These are phyloP conservation scores for Dendrostoma leiphaemia DNA, from an alignment of 2,329 filamentous ascomycete species.

Conservation along the genomic window DNA sequence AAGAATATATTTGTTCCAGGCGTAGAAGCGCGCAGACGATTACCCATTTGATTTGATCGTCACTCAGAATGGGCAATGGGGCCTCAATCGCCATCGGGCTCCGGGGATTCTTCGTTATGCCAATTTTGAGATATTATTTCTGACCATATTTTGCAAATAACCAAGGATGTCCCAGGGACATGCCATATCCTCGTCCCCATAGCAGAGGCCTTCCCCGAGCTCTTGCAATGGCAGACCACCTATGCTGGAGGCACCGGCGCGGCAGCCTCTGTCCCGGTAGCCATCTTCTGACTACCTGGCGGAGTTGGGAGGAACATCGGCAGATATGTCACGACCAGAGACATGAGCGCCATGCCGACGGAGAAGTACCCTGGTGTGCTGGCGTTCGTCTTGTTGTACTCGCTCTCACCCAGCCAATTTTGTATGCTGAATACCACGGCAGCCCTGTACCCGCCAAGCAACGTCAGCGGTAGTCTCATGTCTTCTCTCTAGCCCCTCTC, in stretches of 20 bases:
- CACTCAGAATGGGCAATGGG: no score
- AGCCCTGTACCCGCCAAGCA: slow-evolving; percentile 46
- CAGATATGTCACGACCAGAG: slow-evolving; percentile 34
- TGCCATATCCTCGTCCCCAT: no score
- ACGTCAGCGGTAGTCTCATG: neutral
- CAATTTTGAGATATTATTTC: no score
- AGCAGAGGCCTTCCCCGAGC: neutral
- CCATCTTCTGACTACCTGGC: slow-evolving; percentile 22
- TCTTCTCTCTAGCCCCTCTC: neutral
- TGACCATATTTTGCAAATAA: no score
- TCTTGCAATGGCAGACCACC: neutral
- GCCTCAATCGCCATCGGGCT: no score
- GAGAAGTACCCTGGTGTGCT: slow-evolving; percentile 59
- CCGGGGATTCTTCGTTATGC: no score
- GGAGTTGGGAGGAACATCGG: slow-evolving; percentile 33
- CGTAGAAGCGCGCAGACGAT: no score
- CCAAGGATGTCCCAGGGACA: no score
- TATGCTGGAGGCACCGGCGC: slow-evolving; percentile 26
- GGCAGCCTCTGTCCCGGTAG: slow-evolving; percentile 28
- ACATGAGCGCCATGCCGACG: slow-evolving; percentile 35
- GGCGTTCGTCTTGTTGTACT: slow-evolving; percentile 61
- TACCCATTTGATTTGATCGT: no score
- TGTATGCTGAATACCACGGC: slow-evolving; percentile 73
- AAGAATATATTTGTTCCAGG: no score
- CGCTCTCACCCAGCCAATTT: slow-evolving; percentile 74